A percentile compares a stretch with the other conserved stretches of the same genome.
phyloP scores from a whole-genome alignment of 1,284 basidiomycete genomes.

The Puccinia novopanici region DNA sequence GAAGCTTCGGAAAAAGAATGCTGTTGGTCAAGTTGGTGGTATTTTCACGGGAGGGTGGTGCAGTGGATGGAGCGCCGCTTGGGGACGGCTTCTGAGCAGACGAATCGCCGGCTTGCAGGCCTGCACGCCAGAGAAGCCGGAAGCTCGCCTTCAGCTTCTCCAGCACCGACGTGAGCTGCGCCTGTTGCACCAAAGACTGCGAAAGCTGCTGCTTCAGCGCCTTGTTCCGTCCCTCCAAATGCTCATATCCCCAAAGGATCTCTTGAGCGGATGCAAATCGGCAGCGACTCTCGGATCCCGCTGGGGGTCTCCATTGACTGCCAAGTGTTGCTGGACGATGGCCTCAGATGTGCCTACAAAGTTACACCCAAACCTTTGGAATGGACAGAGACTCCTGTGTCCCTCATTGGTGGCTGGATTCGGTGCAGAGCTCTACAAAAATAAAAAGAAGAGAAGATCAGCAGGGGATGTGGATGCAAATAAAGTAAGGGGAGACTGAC shows the following conservation, averaged over 20 bases:
- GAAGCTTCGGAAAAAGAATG: no score
- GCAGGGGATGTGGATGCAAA: background rate
- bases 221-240: conserved; percentile 23
- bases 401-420: background rate
- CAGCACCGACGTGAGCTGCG: background rate
- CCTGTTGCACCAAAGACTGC: conserved; percentile 18
- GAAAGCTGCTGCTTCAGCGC: conserved; percentile 8
- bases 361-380: conserved; percentile 28
- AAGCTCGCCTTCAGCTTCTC: conserved; percentile 32
- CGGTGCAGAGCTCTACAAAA: background rate
- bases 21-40: no score
- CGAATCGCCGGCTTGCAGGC: background rate
- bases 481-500: background rate
- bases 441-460: background rate
- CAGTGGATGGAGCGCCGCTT: no score
- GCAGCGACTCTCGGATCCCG: background rate
- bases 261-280: conserved; percentile 27
- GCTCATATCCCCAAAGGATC: conserved; percentile 6
- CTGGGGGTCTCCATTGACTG: background rate
- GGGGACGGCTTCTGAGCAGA: no score
- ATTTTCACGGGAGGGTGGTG: no score
- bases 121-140: conserved; percentile 26
- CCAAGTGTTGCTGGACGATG: conserved; percentile 7
- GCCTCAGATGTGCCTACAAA: conserved; percentile 24
- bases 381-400: conserved; percentile 1